Evolutionary conservation across 2,329 filamentous ascomycete genomes (phyloP).

Genomic region (Amylocarpus encephaloides): DNA sequence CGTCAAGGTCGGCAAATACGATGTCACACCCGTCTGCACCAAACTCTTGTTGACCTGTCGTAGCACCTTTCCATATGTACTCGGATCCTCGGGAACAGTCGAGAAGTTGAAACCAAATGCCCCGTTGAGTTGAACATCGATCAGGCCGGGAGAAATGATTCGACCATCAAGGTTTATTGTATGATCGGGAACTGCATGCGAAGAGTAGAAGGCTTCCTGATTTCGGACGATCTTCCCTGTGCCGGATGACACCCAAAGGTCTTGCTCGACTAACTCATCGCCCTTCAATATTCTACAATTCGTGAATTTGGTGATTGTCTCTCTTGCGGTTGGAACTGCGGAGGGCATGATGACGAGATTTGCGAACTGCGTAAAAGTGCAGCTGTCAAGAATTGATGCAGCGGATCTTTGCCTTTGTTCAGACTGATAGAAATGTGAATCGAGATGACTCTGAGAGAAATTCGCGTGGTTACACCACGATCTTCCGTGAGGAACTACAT

Average conservation of each 20-base stretch:
- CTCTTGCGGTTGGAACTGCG: conserved; percentile 36
- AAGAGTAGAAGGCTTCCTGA: conserved; percentile 61
- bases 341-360: conserved; percentile 29
- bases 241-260: conserved; percentile 81
- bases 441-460: neutral
- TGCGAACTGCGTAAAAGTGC: neutral
- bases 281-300: conserved; percentile 75
- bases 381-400: neutral
- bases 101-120: conserved; percentile 93
- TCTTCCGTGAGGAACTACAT: conserved; percentile 20
- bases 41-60: conserved; percentile 64
- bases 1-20: conserved; percentile 78
- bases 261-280: conserved; percentile 60
- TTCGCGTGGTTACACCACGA: conserved; percentile 12
- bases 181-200: conserved; percentile 62
- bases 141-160: conserved; percentile 78
- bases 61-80: conserved; percentile 67
- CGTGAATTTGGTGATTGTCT: conserved; percentile 76
- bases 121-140: conserved; percentile 88
- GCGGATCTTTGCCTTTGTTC: neutral
- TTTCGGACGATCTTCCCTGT: conserved; percentile 77
- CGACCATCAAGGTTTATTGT: conserved; percentile 75
- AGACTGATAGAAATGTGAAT: neutral
- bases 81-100: conserved; percentile 60
- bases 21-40: conserved; percentile 76